Percentiles rank a stretch among this genome's conserved stretches.
These are phyloP conservation scores for Austroboletus niveus DNA, from an alignment of 1,284 basidiomycete species.

Conservation along the genomic window DNA sequence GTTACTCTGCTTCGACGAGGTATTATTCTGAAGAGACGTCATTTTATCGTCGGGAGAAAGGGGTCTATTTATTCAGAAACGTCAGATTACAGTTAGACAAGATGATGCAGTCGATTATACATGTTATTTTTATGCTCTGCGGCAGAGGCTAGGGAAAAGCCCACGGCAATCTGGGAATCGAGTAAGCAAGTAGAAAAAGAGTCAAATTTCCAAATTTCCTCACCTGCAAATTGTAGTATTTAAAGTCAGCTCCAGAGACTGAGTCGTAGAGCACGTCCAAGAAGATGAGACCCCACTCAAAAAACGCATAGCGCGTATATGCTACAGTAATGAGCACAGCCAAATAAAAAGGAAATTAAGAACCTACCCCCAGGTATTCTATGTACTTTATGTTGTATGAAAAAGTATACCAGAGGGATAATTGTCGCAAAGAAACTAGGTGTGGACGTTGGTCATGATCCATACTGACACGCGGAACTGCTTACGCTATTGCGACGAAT, in stretches of 20 bases:
- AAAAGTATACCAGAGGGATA: slow-evolving; percentile 79
- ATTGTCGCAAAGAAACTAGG: slow-evolving; percentile 69
- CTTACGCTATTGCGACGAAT: slow-evolving; percentile 50
- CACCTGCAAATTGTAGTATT: slow-evolving; percentile 52
- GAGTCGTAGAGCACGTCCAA: slow-evolving; percentile 82
- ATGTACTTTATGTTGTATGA: slow-evolving; percentile 81
- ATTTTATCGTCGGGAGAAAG: slow-evolving; percentile 7
- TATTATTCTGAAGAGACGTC: neutral
- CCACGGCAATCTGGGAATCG: slow-evolving; percentile 26
- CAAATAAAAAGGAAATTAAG: neutral
- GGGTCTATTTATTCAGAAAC: slow-evolving; percentile 21
- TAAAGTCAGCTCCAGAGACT: slow-evolving; percentile 61
- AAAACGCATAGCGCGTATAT: slow-evolving; percentile 82
- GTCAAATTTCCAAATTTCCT: neutral
- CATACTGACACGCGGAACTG: neutral
- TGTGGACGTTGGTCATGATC: slow-evolving; percentile 7
- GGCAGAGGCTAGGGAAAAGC: slow-evolving; percentile 26
- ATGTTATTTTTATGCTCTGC: slow-evolving; percentile 20
- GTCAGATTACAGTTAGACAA: slow-evolving; percentile 26
- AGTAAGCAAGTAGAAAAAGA: slow-evolving; percentile 4
- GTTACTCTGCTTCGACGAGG: neutral
- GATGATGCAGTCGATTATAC: slow-evolving; percentile 28
- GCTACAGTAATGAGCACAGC: slow-evolving; percentile 43
- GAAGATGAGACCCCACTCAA: slow-evolving; percentile 84
- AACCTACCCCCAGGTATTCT: slow-evolving; percentile 71